Evolutionary conservation across 371 early-diverging fungal genomes (phyloP).

Genomic region (Saksenaea oblongispora): DNA sequence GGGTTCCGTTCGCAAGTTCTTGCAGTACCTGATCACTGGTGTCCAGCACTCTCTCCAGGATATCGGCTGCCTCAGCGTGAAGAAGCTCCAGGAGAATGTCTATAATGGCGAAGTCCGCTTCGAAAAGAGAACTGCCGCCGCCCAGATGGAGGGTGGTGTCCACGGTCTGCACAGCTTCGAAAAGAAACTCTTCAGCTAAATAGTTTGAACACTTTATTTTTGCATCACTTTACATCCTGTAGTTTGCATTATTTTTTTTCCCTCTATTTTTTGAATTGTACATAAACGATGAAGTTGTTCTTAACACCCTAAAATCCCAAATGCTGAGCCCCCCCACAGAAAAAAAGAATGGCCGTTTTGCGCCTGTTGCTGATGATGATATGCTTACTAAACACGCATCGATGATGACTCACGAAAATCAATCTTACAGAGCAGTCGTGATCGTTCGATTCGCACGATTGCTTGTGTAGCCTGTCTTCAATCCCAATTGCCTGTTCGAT

Average conservation of each 20-base stretch:
- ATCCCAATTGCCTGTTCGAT: too few species aligned
- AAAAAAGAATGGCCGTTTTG: too few species aligned
- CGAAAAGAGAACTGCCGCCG: conserved; percentile 92
- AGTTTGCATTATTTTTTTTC: neutral
- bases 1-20: conserved; percentile 91
- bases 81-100: conserved; percentile 68
- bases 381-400: too few species aligned
- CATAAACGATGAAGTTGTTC: neutral
- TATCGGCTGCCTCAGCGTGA: conserved; percentile 79
- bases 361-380: too few species aligned
- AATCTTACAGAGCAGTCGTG: too few species aligned
- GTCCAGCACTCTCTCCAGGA: conserved; percentile 97
- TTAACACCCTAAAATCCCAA: too few species aligned
- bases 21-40: conserved; percentile 89
- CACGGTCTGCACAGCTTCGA: conserved; percentile 91
- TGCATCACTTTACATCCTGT: neutral
- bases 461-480: too few species aligned
- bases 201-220: conserved; percentile 5
- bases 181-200: conserved; percentile 79
- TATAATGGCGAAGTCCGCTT: conserved; percentile 80
- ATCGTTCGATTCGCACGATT: too few species aligned
- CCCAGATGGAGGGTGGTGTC: conserved; percentile 96
- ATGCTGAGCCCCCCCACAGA: too few species aligned
- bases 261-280: neutral
- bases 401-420: too few species aligned